Conservation (phyloP, 768 basidiomycete species). For the Naganishia friedmannii region DNA sequence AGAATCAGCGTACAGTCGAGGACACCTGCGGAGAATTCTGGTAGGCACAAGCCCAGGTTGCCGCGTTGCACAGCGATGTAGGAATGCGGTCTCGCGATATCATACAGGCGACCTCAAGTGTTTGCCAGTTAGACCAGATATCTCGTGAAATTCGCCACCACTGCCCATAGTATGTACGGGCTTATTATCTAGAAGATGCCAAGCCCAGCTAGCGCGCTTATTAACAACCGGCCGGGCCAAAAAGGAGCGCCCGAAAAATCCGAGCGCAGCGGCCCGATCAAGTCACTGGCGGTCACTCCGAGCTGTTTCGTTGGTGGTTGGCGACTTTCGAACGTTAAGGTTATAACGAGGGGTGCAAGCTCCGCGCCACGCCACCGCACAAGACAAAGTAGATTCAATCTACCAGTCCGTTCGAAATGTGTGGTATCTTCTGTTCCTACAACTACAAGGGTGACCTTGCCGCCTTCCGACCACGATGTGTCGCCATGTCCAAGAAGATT, state of each 20-base stretch:
- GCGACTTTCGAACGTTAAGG: not conserved
- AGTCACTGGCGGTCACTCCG: conserved; percentile 6
- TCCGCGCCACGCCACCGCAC: not conserved
- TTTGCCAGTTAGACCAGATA: not conserved
- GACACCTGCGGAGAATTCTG: no score
- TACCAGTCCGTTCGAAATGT: conserved; percentile 60
- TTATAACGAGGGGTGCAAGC: not conserved
- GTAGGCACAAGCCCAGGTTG: no score
- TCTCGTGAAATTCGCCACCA: not conserved
- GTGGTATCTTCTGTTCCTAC: conserved; percentile 85
- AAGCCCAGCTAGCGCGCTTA: conserved; percentile 11
- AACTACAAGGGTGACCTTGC: conserved; percentile 61
- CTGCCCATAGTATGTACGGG: no score
- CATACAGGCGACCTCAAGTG: not conserved
- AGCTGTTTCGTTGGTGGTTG: not conserved
- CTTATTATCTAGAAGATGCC: conserved; percentile 1
- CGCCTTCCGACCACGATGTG: conserved; percentile 65
- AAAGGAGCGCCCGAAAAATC: conserved; percentile 7
- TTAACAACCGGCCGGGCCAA: not conserved
- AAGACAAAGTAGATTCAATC: not conserved
- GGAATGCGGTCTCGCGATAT: no score
- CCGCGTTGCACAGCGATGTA: not conserved
- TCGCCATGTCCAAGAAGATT: conserved; percentile 82
- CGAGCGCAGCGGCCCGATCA: not conserved
- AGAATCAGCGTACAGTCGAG: no score